Conservation (phyloP, 2,329 filamentous ascomycete species). For the Zymoseptoria ardabiliae region DNA sequence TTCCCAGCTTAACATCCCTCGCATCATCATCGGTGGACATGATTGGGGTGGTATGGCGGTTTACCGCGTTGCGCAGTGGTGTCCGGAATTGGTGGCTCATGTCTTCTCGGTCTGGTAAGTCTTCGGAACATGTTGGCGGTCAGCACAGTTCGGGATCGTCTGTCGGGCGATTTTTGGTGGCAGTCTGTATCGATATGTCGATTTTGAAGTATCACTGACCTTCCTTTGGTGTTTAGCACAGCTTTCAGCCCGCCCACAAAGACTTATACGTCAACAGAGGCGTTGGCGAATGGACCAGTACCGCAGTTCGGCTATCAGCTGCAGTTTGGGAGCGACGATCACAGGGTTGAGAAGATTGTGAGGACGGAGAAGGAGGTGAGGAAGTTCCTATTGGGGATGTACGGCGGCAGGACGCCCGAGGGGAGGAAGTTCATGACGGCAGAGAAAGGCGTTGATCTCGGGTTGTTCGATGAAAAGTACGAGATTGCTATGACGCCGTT, state of each 20-base stretch:
- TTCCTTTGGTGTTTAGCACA: slow-evolving; percentile 37
- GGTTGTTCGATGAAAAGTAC: slow-evolving; percentile 32
- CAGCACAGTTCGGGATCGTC: too few relatives aligned
- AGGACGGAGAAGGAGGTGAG: slow-evolving; percentile 49
- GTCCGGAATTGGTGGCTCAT: slow-evolving; percentile 63
- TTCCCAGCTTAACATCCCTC: slow-evolving; percentile 45
- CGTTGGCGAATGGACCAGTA: slow-evolving; percentile 50
- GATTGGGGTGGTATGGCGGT: slow-evolving; percentile 81
- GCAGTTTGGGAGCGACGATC: slow-evolving; percentile 51
- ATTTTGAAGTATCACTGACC: too few relatives aligned
- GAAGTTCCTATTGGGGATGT: slow-evolving; percentile 64
- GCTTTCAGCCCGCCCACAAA: slow-evolving; percentile 55
- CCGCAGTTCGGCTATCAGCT: slow-evolving; percentile 79
- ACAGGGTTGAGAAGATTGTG: slow-evolving; percentile 49
- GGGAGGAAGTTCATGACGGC: slow-evolving; percentile 54
- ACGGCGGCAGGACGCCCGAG: slow-evolving; percentile 55
- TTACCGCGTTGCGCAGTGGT: slow-evolving; percentile 66
- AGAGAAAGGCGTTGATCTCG: slow-evolving; percentile 55
- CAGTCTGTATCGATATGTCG: too few relatives aligned
- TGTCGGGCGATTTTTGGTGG: too few relatives aligned
- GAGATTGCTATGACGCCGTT: slow-evolving; percentile 51
- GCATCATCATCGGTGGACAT: slow-evolving; percentile 78
- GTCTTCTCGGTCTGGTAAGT: slow-evolving; percentile 61
- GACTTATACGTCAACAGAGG: slow-evolving; percentile 50
- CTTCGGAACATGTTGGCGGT: slow-evolving; percentile 24